Evolutionary conservation across 1,139 yeast species (phyloP), one percentile per base, ranked within the genome.

Genomic region (Chernovozyma sophiae-reginae): DNA sequence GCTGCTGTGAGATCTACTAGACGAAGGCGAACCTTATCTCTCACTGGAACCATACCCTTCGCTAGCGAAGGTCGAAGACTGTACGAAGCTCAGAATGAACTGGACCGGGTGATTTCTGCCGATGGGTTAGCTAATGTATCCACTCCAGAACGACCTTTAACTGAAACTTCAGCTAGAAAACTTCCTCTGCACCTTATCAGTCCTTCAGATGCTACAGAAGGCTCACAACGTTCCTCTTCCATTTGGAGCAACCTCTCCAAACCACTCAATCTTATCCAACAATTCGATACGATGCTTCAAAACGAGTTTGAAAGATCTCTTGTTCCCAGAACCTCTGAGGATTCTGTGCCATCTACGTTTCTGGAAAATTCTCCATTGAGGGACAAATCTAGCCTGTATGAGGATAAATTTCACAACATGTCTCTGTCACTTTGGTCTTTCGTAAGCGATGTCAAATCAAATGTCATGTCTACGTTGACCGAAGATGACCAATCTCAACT

Each of bases 211-310:
- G 23, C 23, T 20, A 20, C n/a, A n/a, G n/a, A 13, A 7, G 29
- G 11, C 12, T 16, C 29, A 6, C 17, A 11, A 6, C 29, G 29
- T 6, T 11, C 31, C 37, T 57, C 64, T 22, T 53, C 59, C 24
- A 37, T 69, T 18, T 56, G 77, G 75, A 44, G 55, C 11, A 64
- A 62, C 38, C 53, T 65, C n/a, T 60, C 77, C 12, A 81, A 76
- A 46, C 86, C 90, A 1, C 63, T 82, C 33, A 74, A 68, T 30
- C 65, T 81, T 40, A 68, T 83, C 31, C 86, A 80, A 47, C 87
- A 80, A 43, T 73, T 83, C 49, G 92, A 83, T 54, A 75, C 74
- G 34, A 67, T 81, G 60, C 61, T 83, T 22, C 86, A 78, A 51
- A 73, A 68, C 39, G 90, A 82, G 52, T 68, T 83, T 44, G 90